These are phyloP conservation scores for Kingdonia uniflora DNA, from an alignment of 164 flowering plant genomes.

Conservation along the genomic window DNA sequence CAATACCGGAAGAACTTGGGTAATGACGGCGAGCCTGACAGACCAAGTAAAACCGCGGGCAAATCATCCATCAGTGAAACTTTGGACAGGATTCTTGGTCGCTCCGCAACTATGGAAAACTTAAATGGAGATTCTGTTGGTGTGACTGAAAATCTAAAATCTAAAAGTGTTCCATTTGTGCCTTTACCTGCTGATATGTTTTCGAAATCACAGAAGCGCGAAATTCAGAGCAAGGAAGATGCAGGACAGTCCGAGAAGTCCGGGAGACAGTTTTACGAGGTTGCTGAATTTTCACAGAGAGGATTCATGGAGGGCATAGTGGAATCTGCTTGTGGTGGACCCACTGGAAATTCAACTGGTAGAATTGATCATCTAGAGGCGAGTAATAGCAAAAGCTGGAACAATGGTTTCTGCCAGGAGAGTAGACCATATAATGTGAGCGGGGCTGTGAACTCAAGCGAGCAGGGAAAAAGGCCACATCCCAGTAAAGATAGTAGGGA, in stretches of 20 bases:
- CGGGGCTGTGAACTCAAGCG: not conserved
- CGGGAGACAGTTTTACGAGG: constrained; percentile 68
- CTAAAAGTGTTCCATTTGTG: constrained; percentile 52
- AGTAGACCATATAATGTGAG: not conserved
- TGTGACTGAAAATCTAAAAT: constrained; percentile 19
- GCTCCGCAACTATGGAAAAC: constrained; percentile 20
- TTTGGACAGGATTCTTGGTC: constrained; percentile 38
- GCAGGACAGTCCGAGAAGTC: constrained; percentile 42
- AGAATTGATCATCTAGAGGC: constrained; percentile 9
- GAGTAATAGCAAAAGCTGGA: constrained; percentile 11
- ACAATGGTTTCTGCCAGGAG: constrained; percentile 10
- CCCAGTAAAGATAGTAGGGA: too few relatives aligned
- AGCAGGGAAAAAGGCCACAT: too few relatives aligned
- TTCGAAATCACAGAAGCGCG: constrained; percentile 32
- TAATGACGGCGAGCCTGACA: constrained; percentile 22
- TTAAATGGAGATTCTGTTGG: not conserved
- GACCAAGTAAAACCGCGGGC: constrained; percentile 14
- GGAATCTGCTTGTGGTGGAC: constrained; percentile 4
- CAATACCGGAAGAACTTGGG: constrained; percentile 31
- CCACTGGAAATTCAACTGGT: constrained; percentile 9
- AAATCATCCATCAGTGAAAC: constrained; percentile 20
- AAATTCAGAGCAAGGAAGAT: constrained; percentile 20
- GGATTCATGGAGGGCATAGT: constrained; percentile 8
- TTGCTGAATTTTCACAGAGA: constrained; percentile 37
- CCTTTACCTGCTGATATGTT: constrained; percentile 66